A percentile compares a stretch with the other conserved stretches of the same genome.
Conservation (phyloP, 2,329 filamentous ascomycete species). For the Xylaria sp. region DNA sequence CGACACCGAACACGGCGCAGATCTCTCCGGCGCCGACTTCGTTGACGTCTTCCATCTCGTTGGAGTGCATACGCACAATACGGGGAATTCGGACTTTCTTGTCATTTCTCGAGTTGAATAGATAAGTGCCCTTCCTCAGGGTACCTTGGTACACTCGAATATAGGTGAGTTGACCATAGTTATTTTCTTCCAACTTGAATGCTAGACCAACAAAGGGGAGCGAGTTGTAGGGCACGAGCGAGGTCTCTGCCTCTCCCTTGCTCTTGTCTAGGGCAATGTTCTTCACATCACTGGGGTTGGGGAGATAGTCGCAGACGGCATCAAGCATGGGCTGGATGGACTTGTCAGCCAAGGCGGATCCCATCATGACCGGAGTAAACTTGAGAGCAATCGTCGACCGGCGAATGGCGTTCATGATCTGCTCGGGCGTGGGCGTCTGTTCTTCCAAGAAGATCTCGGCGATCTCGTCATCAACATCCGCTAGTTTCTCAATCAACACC, state of each 20-base stretch:
- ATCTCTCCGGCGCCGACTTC: slow-evolving; percentile 97
- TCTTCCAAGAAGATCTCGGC: slow-evolving; percentile 95
- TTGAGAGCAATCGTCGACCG: slow-evolving; percentile 86
- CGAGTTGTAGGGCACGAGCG: slow-evolving; percentile 90
- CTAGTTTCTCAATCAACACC: slow-evolving; percentile 89
- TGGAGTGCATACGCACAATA: slow-evolving; percentile 99
- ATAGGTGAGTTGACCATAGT: slow-evolving; percentile 97
- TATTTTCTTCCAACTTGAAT: slow-evolving; percentile 99
- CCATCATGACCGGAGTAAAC: slow-evolving; percentile 96
- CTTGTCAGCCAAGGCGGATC: slow-evolving; percentile 92
- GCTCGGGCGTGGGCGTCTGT: slow-evolving; percentile 73
- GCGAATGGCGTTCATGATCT: slow-evolving; percentile 92
- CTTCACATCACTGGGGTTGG: slow-evolving; percentile 86
- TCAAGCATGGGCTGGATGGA: slow-evolving; percentile 96
- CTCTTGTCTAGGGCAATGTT: slow-evolving; percentile 88
- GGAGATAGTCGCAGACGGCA: slow-evolving; percentile 93
- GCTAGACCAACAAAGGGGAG: slow-evolving; percentile 93
- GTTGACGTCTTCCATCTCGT: slow-evolving; percentile 96
- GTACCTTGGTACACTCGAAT: slow-evolving; percentile 97
- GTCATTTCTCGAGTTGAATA: slow-evolving; percentile 91
- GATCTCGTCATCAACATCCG: slow-evolving; percentile 97
- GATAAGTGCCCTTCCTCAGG: slow-evolving; percentile 83
- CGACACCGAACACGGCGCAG: slow-evolving; percentile 96
- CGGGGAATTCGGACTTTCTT: slow-evolving; percentile 97
- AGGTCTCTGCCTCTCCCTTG: slow-evolving; percentile 77